Percentiles rank a stretch among this genome's conserved stretches.
Evolutionary conservation across 345 rosid genomes (phyloP).

Genomic region (Geranium rotundifolium): DNA sequence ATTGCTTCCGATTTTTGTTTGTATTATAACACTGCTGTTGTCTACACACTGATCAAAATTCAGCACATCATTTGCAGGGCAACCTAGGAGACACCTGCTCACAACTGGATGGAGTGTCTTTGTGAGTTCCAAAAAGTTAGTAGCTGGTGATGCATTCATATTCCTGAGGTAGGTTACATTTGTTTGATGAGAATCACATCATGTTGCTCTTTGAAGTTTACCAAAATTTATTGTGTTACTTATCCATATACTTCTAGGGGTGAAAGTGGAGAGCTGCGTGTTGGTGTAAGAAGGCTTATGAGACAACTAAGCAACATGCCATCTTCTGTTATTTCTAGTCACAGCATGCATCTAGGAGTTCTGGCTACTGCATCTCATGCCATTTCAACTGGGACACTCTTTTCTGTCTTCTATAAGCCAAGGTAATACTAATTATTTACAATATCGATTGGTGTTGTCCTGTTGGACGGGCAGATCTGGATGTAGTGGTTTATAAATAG

Average conservation of each 20-base stretch:
- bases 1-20: not conserved
- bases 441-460: not conserved
- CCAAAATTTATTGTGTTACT: not conserved
- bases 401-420: slow-evolving; percentile 96
- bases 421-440: slow-evolving; percentile 29
- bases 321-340: slow-evolving; percentile 96
- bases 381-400: slow-evolving; percentile 75
- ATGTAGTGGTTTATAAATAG: not conserved
- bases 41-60: not conserved
- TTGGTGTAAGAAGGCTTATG: slow-evolving; percentile 90
- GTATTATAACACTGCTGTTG: not conserved
- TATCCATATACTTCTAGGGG: slow-evolving; percentile 36
- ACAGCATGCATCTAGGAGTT: slow-evolving; percentile 98
- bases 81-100: slow-evolving; percentile 96
- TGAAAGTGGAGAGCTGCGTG: slow-evolving; percentile 89
- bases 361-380: slow-evolving; percentile 99
- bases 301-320: slow-evolving; percentile 85
- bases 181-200: not conserved
- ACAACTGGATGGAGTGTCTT: slow-evolving; percentile 99
- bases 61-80: slow-evolving; percentile 44
- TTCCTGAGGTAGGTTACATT: slow-evolving; percentile 60
- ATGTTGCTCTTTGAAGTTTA: not conserved
- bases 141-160: slow-evolving; percentile 98
- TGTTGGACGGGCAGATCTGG: not conserved
- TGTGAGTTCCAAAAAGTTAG: slow-evolving; percentile 94